phyloP scores from a whole-genome alignment of 2,329 filamentous ascomycete genomes.

The Pseudopyrenochaeta lycopersici region DNA sequence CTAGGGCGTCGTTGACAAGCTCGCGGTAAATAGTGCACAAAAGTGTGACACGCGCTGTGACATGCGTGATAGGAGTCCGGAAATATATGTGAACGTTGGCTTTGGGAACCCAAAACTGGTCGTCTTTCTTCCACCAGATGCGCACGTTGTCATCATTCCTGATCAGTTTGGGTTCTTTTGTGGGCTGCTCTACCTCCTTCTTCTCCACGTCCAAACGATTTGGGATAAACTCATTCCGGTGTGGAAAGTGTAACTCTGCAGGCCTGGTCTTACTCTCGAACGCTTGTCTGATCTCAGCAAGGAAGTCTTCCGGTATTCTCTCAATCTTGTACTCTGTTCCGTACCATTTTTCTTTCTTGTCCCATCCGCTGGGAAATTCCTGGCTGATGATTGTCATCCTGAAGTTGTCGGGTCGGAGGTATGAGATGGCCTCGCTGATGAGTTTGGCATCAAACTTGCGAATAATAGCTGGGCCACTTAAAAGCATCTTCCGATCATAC shows the following conservation, averaged over 20 bases:
- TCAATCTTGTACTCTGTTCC: constrained; percentile 91
- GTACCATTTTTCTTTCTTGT: constrained; percentile 95
- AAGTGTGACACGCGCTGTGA: constrained; percentile 79
- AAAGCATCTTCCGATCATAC: constrained; percentile 83
- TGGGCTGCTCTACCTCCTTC: constrained; percentile 82
- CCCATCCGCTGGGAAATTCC: constrained; percentile 83
- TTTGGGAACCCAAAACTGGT: constrained; percentile 97
- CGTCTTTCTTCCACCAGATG: constrained; percentile 98
- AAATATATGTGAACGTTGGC: constrained; percentile 85
- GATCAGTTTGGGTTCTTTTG: constrained; percentile 79
- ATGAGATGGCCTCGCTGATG: constrained; percentile 77
- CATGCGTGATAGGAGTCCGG: constrained; percentile 79
- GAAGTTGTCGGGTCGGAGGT: constrained; percentile 87
- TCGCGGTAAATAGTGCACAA: constrained; percentile 84
- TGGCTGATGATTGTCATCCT: constrained; percentile 84
- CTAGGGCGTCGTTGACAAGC: constrained; percentile 85
- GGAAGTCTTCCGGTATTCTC: constrained; percentile 78
- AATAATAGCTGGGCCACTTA: constrained; percentile 80
- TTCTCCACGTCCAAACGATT: constrained; percentile 93
- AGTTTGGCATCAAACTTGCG: constrained; percentile 81
- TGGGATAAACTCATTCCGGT: constrained; percentile 95
- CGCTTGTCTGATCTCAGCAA: constrained; percentile 74
- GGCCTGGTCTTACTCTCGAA: constrained; percentile 69
- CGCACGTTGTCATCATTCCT: constrained; percentile 82
- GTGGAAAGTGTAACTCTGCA: constrained; percentile 81